Evolutionary conservation across 441 rosid genomes (phyloP), one percentile per base, ranked within the genome.

Genomic region (Populus hybrid): DNA sequence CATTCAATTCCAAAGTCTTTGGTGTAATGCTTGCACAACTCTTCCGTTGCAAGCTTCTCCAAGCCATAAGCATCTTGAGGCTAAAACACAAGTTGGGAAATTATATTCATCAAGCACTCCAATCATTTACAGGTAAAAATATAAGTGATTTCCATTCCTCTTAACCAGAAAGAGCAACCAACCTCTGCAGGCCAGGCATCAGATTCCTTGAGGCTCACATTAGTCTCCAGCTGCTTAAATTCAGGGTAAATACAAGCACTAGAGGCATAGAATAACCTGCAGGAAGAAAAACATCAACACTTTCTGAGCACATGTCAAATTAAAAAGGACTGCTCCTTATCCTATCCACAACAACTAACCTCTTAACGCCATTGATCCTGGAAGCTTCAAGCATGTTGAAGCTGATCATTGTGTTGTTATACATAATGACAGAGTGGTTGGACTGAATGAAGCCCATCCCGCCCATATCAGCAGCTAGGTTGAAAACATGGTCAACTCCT

Each of bases 101-200:
- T 5, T 30, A 69, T 32, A 50, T 61, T 2, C 42, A 75, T 77
- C 78, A 73, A 66, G 53, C 36, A 30, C 10, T 68, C 34, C 78
- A 38, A 8, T 50, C 14, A 42, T 18, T 67, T 5, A 77, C 30
- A 20, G 10, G 40, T 8, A 69, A 36, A 20, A 40, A 40, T 10
- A 40, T 10, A 40, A 40, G 50, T 40, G 50, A 40, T 10, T 16
- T 65, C 8, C 3, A 72, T 18, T 57, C 1, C 23, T 34, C 20
- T 74, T 14, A 14, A 40, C 42, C 30, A 75, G 53, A 20, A 38
- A 78, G 61, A 77, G 68, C 18, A 81, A 86, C 87, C 69, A 80
- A 94, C 99, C 99, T 95, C 98, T 9, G 99, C 99, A 79, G 98
- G 98, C 98, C 99, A 95, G 63, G 98, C 99, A 85, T 95, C 99